Conservation (phyloP, 225 moss, liverwort and hornwort genomes). For the Antitrichia curtipendula region DNA sequence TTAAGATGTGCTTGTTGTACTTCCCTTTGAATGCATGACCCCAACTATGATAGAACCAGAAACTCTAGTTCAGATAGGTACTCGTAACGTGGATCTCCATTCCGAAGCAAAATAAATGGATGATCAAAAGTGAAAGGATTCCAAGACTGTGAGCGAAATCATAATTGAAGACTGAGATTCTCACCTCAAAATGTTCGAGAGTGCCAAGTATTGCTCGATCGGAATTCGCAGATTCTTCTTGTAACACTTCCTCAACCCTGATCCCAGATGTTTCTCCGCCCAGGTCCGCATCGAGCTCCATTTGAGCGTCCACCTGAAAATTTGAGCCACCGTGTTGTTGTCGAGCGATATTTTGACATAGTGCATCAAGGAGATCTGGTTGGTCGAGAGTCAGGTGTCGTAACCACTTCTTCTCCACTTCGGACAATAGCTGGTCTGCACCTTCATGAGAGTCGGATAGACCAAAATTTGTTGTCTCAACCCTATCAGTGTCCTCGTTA, state of each 20-base stretch:
- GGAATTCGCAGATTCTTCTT: slow-evolving; percentile 1
- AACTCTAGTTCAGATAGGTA: background rate
- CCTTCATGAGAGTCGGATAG: background rate
- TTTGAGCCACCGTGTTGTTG: slow-evolving; percentile 34
- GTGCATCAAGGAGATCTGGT: slow-evolving; percentile 68
- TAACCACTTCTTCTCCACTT: slow-evolving; percentile 58
- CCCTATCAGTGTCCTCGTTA: slow-evolving; percentile 1
- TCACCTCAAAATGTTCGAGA: slow-evolving; percentile 39
- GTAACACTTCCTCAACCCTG: slow-evolving; percentile 15
- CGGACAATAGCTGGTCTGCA: slow-evolving; percentile 20
- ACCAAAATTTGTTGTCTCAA: background rate
- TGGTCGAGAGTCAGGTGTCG: slow-evolving; percentile 57
- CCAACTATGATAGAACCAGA: slow-evolving; percentile 29
- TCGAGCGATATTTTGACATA: slow-evolving; percentile 70
- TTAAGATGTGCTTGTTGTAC: slow-evolving; percentile 71
- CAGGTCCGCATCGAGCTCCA: slow-evolving; percentile 1
- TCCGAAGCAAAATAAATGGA: background rate
- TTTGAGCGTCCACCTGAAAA: slow-evolving; percentile 10
- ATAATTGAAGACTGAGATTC: background rate
- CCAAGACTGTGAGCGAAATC: background rate
- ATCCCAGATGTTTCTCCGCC: background rate
- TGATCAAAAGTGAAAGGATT: background rate
- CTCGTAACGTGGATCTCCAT: background rate
- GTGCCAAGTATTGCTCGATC: background rate
- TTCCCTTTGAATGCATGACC: slow-evolving; percentile 49